Evolutionary conservation across 2,329 filamentous ascomycete species (phyloP).

Genomic region (Knoxdaviesia capensis): DNA sequence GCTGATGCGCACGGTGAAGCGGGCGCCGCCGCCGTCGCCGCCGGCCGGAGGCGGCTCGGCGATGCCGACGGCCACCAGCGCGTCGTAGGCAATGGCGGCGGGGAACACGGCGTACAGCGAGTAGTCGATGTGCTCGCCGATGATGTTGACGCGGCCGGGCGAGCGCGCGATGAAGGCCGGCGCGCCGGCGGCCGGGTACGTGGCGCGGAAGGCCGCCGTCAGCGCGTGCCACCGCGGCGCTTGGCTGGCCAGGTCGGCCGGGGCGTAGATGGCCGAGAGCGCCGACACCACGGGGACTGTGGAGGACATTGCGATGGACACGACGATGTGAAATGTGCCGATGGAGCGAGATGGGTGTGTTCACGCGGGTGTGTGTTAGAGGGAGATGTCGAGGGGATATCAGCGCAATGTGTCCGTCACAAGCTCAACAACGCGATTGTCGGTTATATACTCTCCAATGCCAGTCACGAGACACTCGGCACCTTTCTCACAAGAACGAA

Average conservation of each 20-base stretch:
- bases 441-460: too few relatives aligned
- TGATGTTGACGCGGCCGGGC: conserved; percentile 90
- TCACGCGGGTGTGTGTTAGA: too few relatives aligned
- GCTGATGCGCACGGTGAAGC: conserved; percentile 44
- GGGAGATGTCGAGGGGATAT: too few relatives aligned
- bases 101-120: conserved; percentile 89
- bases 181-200: conserved; percentile 36
- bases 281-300: conserved; percentile 55
- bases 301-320: neutral
- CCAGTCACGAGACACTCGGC: too few relatives aligned
- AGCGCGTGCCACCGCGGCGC: conserved; percentile 57
- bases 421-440: too few relatives aligned
- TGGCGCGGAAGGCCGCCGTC: conserved; percentile 46
- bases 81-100: conserved; percentile 85
- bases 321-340: too few relatives aligned
- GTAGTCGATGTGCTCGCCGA: conserved; percentile 98
- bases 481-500: too few relatives aligned
- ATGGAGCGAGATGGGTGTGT: too few relatives aligned
- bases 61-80: conserved; percentile 59
- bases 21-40: conserved; percentile 9
- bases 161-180: conserved; percentile 75
- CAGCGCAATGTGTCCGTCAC: too few relatives aligned
- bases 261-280: conserved; percentile 66
- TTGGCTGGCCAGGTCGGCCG: conserved; percentile 47
- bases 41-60: conserved; percentile 27